Evolutionary conservation across 768 basidiomycete genomes (phyloP).

Genomic region (Obba rivulosa): DNA sequence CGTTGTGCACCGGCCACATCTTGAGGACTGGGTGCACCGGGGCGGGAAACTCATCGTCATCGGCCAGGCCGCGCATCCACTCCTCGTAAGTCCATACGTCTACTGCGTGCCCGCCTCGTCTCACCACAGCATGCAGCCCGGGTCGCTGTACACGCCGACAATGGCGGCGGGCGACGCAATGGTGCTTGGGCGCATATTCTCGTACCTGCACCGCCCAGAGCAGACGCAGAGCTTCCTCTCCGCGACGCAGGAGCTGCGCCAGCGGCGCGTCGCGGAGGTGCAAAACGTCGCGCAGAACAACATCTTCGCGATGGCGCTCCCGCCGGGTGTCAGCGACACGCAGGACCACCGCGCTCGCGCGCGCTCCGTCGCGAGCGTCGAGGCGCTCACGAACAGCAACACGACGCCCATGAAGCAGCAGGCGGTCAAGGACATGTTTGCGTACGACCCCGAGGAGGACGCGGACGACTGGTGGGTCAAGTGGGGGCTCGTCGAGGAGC

Average conservation of each 20-base stretch:
- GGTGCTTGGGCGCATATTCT: constrained; percentile 28
- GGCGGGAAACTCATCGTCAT: constrained; percentile 19
- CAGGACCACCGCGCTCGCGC: not conserved
- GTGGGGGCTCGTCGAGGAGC: constrained; percentile 24
- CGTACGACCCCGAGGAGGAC: constrained; percentile 25
- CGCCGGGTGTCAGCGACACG: constrained; percentile 14
- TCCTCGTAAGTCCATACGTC: constrained; percentile 14
- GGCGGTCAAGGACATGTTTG: constrained; percentile 16
- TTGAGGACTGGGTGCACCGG: constrained; percentile 28
- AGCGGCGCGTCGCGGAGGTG: constrained; percentile 17
- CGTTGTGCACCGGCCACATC: constrained; percentile 10
- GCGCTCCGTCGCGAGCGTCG: not conserved
- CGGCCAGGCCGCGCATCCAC: constrained; percentile 30
- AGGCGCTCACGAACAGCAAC: not conserved
- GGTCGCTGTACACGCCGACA: constrained; percentile 11
- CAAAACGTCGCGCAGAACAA: constrained; percentile 12
- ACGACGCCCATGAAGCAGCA: constrained; percentile 1
- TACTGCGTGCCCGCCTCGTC: no score
- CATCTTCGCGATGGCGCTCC: constrained; percentile 16
- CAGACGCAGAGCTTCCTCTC: constrained; percentile 23
- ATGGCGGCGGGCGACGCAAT: constrained; percentile 28
- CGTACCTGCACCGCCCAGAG: constrained; percentile 19
- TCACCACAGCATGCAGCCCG: constrained; percentile 4
- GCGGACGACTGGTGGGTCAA: constrained; percentile 25
- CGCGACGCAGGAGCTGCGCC: constrained; percentile 21